phyloP scores from a whole-genome alignment of 2,329 filamentous ascomycete genomes.

The Cladosporium sp. region DNA sequence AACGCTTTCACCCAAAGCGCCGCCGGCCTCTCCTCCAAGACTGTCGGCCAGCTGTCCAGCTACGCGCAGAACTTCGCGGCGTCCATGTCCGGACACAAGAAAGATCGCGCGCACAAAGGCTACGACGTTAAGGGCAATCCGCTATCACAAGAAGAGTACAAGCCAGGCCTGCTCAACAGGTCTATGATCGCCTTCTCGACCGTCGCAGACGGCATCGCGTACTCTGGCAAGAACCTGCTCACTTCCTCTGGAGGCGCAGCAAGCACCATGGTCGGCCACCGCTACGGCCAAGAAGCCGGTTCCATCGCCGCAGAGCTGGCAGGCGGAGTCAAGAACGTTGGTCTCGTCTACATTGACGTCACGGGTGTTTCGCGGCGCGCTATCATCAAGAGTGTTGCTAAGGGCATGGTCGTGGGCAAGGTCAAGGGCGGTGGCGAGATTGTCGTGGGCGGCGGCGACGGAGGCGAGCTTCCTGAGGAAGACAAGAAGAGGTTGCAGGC shows the following conservation, averaged over 20 bases:
- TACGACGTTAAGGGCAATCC: slow-evolving; percentile 70
- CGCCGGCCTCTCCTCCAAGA: slow-evolving; percentile 78
- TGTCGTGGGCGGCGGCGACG: slow-evolving; percentile 69
- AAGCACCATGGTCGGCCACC: slow-evolving; percentile 82
- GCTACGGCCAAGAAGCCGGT: slow-evolving; percentile 83
- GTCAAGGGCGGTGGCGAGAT: slow-evolving; percentile 73
- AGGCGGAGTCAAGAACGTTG: slow-evolving; percentile 91
- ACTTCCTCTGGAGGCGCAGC: slow-evolving; percentile 74
- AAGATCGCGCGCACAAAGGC: slow-evolving; percentile 56
- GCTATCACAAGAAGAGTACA: slow-evolving; percentile 59
- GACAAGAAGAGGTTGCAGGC: slow-evolving; percentile 36
- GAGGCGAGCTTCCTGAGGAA: slow-evolving; percentile 43
- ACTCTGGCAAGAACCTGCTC: slow-evolving; percentile 77
- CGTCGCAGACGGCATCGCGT: slow-evolving; percentile 88
- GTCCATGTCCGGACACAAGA: slow-evolving; percentile 64
- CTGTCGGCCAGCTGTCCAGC: slow-evolving; percentile 78
- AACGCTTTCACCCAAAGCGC: slow-evolving; percentile 81
- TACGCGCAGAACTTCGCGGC: slow-evolving; percentile 91
- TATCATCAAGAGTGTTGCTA: slow-evolving; percentile 90
- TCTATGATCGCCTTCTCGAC: slow-evolving; percentile 95
- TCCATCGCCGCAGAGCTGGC: slow-evolving; percentile 73
- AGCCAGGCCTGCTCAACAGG: slow-evolving; percentile 92
- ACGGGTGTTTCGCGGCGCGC: slow-evolving; percentile 87
- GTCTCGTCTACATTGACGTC: slow-evolving; percentile 94
- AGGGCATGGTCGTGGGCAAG: slow-evolving; percentile 88